Percentiles rank a stretch among this genome's conserved stretches.
phyloP scores from a whole-genome alignment of 345 rosid species.

The Punica granatum region DNA sequence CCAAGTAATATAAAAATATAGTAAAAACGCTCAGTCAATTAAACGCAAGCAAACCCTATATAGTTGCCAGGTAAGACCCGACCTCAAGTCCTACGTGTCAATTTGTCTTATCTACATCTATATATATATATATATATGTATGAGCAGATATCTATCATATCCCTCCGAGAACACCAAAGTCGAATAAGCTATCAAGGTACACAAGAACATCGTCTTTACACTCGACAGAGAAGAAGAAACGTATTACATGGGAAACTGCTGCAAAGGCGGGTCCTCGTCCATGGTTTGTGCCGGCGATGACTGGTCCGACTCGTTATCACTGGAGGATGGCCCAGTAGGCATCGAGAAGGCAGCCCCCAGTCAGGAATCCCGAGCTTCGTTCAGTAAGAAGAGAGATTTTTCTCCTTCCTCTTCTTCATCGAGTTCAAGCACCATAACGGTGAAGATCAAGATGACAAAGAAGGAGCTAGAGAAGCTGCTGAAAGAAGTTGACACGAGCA shows the following conservation, averaged over 20 bases:
- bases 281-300: constrained; percentile 31
- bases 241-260: constrained; percentile 40
- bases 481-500: neutral
- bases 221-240: too few relatives aligned
- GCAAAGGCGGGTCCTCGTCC: constrained; percentile 10
- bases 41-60: neutral
- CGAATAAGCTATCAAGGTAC: too few relatives aligned
- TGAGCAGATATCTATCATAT: too few relatives aligned
- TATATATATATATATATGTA: too few relatives aligned
- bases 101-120: too few relatives aligned
- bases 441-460: constrained; percentile 13
- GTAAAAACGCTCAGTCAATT: neutral
- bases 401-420: constrained; percentile 13
- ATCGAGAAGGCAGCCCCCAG: neutral
- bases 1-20: neutral
- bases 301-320: constrained; percentile 18
- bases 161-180: too few relatives aligned
- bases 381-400: neutral
- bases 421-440: neutral
- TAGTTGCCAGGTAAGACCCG: neutral
- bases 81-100: neutral
- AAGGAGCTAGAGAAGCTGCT: constrained; percentile 9
- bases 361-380: neutral
- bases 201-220: too few relatives aligned
- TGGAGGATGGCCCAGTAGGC: neutral